Base-by-base conservation (phyloP, 768 basidiomycete genomes). In the Xerocomus brunneocitrinus region DNA sequence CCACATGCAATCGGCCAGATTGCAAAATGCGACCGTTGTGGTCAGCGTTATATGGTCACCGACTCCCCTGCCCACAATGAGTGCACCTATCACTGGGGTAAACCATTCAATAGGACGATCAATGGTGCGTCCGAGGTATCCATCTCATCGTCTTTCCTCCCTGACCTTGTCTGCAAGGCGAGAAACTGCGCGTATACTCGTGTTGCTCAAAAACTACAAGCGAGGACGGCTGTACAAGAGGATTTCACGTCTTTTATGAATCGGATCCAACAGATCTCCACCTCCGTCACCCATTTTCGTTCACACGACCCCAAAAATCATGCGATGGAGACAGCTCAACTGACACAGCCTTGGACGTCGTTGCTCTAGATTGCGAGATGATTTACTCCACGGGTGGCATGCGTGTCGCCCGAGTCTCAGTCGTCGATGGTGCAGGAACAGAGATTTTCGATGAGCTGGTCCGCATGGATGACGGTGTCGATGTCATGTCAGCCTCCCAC, bases 321-420 rank as follows among this genome's bases (percentile, higher is more conserved):
- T 4, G 27, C 44, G 47, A 51, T 28, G 51, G n/a, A 8, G 41
- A 52, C 22, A 24, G 32, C 14, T 8, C 49, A 49, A 42, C 62
- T 1, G 72, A 73, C 48, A 67, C 73, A 2, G 74, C 79, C 1
- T 71, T 91, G 42, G 89, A 94, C 52, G 80, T 98, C 4, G 89
- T 85, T 5, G 91, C 91, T 0, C 74, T 98, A 47, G 97, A 99
- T 67, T 98, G 97, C 65, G 97, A 99, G 71, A 93, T 98, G 90
- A 78, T 98, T 8, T 93, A 95, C 72, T 89, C 92, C 0, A 98
- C 95, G 0, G 90, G 89, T 5, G 97, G 97, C 0, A 83, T 92
- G 79, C 84, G 87, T 22, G 83, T 97, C 4, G 95, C 93, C 3
- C 81, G 97, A 4, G 84, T 97, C 2, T 97, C 95, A 0, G 82